Evolutionary conservation across 352 stramenopile genomes (phyloP).

Genomic region (Phytophthora macrochlamydospora): DNA sequence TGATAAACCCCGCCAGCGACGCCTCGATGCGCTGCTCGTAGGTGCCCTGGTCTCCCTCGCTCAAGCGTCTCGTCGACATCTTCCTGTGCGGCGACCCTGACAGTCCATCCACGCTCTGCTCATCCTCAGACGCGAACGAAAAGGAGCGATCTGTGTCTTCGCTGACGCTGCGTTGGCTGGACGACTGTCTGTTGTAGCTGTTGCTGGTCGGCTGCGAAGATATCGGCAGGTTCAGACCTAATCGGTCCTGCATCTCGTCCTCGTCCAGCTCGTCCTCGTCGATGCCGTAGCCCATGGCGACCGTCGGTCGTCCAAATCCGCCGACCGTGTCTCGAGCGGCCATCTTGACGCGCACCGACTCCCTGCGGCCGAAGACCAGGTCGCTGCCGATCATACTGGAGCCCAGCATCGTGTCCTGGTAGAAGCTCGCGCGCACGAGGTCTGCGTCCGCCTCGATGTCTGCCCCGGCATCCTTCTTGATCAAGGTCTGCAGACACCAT

Average conservation of each 20-base stretch:
- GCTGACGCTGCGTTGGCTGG: conserved; percentile 47
- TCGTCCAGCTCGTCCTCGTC: conserved; percentile 41
- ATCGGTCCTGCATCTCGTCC: conserved; percentile 30
- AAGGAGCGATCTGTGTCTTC: conserved; percentile 75
- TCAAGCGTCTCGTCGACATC: conserved; percentile 39
- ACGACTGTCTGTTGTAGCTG: conserved; percentile 37
- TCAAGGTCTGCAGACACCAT: conserved; percentile 37
- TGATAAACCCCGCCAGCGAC: conserved; percentile 58
- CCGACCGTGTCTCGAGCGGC: conserved; percentile 14
- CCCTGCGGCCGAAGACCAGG: conserved; percentile 47
- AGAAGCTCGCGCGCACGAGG: conserved; percentile 47
- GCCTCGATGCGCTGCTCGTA: conserved; percentile 78
- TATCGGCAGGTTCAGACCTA: conserved; percentile 29
- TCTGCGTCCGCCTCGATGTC: conserved; percentile 39
- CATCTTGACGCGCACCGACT: conserved; percentile 21
- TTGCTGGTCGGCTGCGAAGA: conserved; percentile 19
- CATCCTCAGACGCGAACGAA: conserved; percentile 65
- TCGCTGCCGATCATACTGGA: conserved; percentile 48
- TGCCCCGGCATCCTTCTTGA: conserved; percentile 42
- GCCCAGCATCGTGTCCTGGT: conserved; percentile 43
- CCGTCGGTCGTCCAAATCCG: conserved; percentile 35
- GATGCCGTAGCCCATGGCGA: conserved; percentile 40
- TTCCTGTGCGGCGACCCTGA: conserved; percentile 32
- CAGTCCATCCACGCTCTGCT: conserved; percentile 40
- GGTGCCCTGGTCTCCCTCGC: conserved; percentile 46